phyloP scores from a whole-genome alignment of 2,329 filamentous ascomycete species.

The Diaporthe humulicola region DNA sequence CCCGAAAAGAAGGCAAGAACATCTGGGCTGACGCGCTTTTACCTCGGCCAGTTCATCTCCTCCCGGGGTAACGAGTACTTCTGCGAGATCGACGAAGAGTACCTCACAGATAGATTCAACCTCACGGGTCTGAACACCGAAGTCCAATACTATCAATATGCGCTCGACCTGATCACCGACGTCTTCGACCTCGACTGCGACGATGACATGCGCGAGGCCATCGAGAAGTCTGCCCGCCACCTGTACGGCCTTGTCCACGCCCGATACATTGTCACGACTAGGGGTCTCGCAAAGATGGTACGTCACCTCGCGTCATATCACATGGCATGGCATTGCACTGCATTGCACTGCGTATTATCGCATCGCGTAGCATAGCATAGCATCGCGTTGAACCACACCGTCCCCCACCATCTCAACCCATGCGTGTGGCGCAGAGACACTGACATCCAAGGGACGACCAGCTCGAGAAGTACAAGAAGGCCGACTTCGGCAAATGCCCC shows the following conservation, averaged over 20 bases:
- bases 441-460: slow-evolving; percentile 54
- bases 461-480: slow-evolving; percentile 99
- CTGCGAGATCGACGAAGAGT: slow-evolving; percentile 99
- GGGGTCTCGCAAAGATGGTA: slow-evolving; percentile 97
- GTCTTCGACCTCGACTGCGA: slow-evolving; percentile 99
- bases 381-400: background rate
- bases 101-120: slow-evolving; percentile 98
- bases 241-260: slow-evolving; percentile 97
- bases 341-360: background rate
- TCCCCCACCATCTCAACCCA: background rate
- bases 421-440: background rate
- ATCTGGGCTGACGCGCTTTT: slow-evolving; percentile 32
- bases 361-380: background rate
- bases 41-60: slow-evolving; percentile 84
- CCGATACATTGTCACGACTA: slow-evolving; percentile 95
- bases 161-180: slow-evolving; percentile 95
- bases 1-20: slow-evolving; percentile 26
- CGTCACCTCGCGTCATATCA: slow-evolving; percentile 44
- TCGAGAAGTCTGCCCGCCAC: slow-evolving; percentile 96
- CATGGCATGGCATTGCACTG: background rate
- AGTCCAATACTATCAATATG: slow-evolving; percentile 99
- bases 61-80: slow-evolving; percentile 99
- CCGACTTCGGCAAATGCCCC: slow-evolving; percentile 97
- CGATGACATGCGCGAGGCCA: slow-evolving; percentile 97
- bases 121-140: slow-evolving; percentile 96